Percentiles rank a stretch among this genome's conserved stretches.
phyloP scores from a whole-genome alignment of 2,329 filamentous ascomycete genomes.

The Colletotrichum tofieldiae region DNA sequence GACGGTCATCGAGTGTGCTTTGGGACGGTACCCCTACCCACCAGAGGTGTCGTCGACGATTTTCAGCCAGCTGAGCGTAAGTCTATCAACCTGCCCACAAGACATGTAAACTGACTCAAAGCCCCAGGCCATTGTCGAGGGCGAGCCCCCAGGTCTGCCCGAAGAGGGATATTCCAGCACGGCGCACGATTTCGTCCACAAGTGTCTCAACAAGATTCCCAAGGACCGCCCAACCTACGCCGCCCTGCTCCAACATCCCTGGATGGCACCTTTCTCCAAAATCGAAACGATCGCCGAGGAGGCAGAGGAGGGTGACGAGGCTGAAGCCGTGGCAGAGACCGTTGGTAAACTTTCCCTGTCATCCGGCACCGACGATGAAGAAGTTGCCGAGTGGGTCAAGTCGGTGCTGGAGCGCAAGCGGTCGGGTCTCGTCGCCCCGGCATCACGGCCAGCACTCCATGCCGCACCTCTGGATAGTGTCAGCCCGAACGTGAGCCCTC shows the following conservation, averaged over 20 bases:
- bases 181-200: constrained; percentile 88
- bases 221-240: constrained; percentile 94
- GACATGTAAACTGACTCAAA: constrained; percentile 42
- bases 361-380: constrained; percentile 73
- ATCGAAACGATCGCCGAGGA: constrained; percentile 82
- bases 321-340: constrained; percentile 60
- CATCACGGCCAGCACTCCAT: constrained; percentile 85
- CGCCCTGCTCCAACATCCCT: constrained; percentile 90
- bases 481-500: constrained; percentile 65
- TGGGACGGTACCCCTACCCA: constrained; percentile 95
- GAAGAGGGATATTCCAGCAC: constrained; percentile 82
- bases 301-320: constrained; percentile 73
- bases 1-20: constrained; percentile 95
- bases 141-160: constrained; percentile 92
- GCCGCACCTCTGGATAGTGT: constrained; percentile 87
- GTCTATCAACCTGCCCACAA: constrained; percentile 56
- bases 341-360: constrained; percentile 62
- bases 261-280: constrained; percentile 84
- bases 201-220: constrained; percentile 93
- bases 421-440: constrained; percentile 66
- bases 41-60: constrained; percentile 99
- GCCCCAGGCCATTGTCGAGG: constrained; percentile 92
- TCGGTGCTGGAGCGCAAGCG: constrained; percentile 78
- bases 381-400: constrained; percentile 90
- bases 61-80: constrained; percentile 95